Percentiles rank a stretch among this genome's conserved stretches.
phyloP scores from a whole-genome alignment of 306 rosid genomes.

The Fragaria nilgerrensis region DNA sequence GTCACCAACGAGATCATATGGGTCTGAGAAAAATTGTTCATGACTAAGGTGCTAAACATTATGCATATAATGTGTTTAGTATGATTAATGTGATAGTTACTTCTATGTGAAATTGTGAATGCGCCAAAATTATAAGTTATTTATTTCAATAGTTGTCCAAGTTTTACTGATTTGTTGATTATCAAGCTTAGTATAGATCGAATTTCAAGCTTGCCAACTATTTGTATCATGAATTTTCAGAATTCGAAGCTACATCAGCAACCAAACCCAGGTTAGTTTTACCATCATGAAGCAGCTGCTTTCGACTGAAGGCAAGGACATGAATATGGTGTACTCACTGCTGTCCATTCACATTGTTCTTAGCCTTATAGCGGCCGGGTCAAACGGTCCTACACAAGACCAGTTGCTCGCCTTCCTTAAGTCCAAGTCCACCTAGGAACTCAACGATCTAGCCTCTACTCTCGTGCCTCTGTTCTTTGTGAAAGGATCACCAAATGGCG shows the following conservation, averaged over 20 bases:
- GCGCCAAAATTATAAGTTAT: too few species aligned
- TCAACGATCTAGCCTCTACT: background rate
- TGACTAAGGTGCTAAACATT: background rate
- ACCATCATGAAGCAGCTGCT: background rate
- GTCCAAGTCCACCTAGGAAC: background rate
- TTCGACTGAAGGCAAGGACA: background rate
- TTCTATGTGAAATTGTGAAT: too few species aligned
- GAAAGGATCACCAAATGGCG: background rate
- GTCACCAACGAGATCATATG: too few species aligned
- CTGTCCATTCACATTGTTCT: background rate
- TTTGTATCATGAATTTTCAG: background rate
- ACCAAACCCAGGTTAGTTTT: background rate
- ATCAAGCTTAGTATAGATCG: too few species aligned
- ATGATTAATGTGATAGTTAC: too few species aligned
- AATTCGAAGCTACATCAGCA: background rate
- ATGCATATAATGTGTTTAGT: background rate
- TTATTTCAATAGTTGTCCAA: too few species aligned
- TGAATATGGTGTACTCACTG: background rate
- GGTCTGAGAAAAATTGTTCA: too few species aligned
- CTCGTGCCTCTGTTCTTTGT: background rate
- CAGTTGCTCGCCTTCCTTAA: slow-evolving; percentile 1
- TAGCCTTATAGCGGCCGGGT: background rate
- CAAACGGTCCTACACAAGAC: background rate
- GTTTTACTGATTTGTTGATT: too few species aligned
- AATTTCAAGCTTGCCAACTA: background rate